Conservation (phyloP, 2,329 filamentous ascomycete species). For the Fusarium xyrophilum region DNA sequence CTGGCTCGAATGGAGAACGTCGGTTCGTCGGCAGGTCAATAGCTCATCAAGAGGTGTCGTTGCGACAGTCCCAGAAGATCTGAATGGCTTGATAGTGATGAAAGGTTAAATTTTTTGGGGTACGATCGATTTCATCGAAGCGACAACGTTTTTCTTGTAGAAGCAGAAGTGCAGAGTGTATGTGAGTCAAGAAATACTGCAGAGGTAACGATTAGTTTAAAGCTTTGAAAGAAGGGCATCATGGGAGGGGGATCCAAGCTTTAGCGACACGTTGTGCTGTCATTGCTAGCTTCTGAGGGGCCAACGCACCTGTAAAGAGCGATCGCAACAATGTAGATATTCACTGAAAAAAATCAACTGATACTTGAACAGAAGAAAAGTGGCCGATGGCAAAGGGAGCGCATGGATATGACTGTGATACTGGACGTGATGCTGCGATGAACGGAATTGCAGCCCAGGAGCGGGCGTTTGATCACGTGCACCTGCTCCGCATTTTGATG, state of each 20-base stretch:
- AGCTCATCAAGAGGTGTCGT: constrained; percentile 41
- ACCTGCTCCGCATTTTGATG: constrained; percentile 38
- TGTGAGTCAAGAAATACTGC: constrained; percentile 39
- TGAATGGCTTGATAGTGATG: constrained; percentile 10
- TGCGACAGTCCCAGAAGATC: constrained; percentile 22
- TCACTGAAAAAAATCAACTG: constrained; percentile 48
- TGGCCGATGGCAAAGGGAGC: constrained; percentile 46
- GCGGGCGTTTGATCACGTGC: constrained; percentile 39
- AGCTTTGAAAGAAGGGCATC: constrained; percentile 40
- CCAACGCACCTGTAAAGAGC: constrained; percentile 46
- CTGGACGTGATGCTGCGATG: constrained; percentile 36
- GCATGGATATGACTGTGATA: constrained; percentile 31
- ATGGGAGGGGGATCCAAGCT: constrained; percentile 41
- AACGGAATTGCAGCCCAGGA: constrained; percentile 28
- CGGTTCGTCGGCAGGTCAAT: constrained; percentile 38
- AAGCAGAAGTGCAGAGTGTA: constrained; percentile 27
- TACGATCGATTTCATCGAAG: constrained; percentile 17
- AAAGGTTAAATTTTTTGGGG: constrained; percentile 13
- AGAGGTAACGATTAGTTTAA: constrained; percentile 40
- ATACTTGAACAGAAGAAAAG: constrained; percentile 51
- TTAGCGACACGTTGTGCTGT: constrained; percentile 40
- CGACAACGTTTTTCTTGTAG: constrained; percentile 9
- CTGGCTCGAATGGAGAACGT: constrained; percentile 17
- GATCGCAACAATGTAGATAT: constrained; percentile 45
- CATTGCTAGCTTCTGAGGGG: constrained; percentile 23